Evolutionary conservation across 108 stramenopile species (phyloP), one percentile per base, ranked within the genome.

Genomic region (Fragilaria crotonensis): DNA sequence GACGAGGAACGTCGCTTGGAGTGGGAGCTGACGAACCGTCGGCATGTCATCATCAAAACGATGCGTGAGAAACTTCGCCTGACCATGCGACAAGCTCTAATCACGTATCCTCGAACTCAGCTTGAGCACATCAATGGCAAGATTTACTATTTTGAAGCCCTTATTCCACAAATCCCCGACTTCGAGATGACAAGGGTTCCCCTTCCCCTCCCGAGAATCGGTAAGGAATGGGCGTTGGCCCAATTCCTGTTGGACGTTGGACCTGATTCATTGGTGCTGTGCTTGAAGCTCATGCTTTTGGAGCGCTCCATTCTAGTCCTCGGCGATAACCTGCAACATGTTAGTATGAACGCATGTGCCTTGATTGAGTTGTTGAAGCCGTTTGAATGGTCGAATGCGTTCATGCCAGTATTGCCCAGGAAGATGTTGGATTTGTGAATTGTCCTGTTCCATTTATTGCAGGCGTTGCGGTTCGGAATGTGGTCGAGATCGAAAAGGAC

Each of bases 401-500:
- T 75, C 45, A 75, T 75, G 74, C 74, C 74, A 11, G 36, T 75
- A 33, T 65, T 75, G 33, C 74, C 74, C 23, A 32, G 33, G 30
- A 66, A 71, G 30, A 71, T 75, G 74, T 75, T 26, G 74, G 70
- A 55, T 75, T 75, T 71, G 74, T 75, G 5, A 68, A 69, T 62
- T 75, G 70, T 22, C 74, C 74, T 36, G 74, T 75, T 44, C 74
- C 74, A 19, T 75, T 75, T 33, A 68, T 75, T 36, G 74, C 74
- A 20, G 74, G 74, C 23, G 67, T 71, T 46, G 45, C 45, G 19
- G 45, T 46, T 2, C 20, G 22, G 2, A 21, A 46, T 21, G 20
- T 46, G 19, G 22, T 46, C 20, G 45, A 46, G 45, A 21, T 46
- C 4, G 45, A 46, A 46, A 46, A 19, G 2, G 45, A 46, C 4